Evolutionary conservation across 2,329 filamentous ascomycete genomes (phyloP).

Genomic region (Rosellinia necatrix): DNA sequence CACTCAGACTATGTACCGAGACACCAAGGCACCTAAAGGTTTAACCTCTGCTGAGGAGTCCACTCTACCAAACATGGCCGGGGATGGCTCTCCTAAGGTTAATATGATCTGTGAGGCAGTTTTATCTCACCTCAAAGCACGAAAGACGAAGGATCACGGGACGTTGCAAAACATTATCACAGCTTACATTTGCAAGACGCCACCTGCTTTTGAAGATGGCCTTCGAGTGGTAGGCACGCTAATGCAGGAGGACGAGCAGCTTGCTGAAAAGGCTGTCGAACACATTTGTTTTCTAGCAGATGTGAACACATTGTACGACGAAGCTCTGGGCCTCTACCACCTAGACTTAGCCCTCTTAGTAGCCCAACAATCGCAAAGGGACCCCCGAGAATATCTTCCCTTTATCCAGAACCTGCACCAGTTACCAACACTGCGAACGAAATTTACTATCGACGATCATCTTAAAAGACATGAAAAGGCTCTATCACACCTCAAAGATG

Average conservation of each 20-base stretch:
- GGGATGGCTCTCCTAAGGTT: constrained; percentile 62
- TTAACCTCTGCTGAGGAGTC: constrained; percentile 26
- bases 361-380: constrained; percentile 93
- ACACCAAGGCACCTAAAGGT: constrained; percentile 65
- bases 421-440: constrained; percentile 70
- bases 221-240: constrained; percentile 78
- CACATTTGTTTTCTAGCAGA: constrained; percentile 98
- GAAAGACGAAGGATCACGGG: constrained; percentile 60
- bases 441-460: constrained; percentile 88
- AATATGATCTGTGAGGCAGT: constrained; percentile 90
- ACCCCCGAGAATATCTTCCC: constrained; percentile 92
- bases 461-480: constrained; percentile 79
- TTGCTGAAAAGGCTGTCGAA: constrained; percentile 87
- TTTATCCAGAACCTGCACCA: constrained; percentile 88
- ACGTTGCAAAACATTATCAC: constrained; percentile 88
- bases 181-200: constrained; percentile 89
- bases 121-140: constrained; percentile 66
- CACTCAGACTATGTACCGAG: constrained; percentile 88
- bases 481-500: constrained; percentile 72
- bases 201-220: constrained; percentile 86
- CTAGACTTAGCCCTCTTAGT: constrained; percentile 87
- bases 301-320: constrained; percentile 87
- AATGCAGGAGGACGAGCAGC: constrained; percentile 66
- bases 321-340: constrained; percentile 88
- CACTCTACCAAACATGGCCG: constrained; percentile 9